Evolutionary conservation across 257 asterid species (phyloP).

Genomic region (Haberlea rhodopensis): DNA sequence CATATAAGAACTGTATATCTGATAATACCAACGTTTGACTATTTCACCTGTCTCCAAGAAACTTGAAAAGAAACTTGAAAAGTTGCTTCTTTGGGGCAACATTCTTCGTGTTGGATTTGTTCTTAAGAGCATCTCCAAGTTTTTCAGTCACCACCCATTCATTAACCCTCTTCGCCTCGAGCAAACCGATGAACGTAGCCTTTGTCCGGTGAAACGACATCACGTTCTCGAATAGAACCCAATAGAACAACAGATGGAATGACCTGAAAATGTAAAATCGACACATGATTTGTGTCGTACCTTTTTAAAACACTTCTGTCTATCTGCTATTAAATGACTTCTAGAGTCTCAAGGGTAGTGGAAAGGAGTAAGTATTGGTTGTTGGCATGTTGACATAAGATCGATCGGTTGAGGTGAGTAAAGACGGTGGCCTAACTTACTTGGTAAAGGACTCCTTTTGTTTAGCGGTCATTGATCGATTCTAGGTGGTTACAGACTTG

Average conservation of each 20-base stretch:
- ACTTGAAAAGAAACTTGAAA: slow-evolving; percentile 33
- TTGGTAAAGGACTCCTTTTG: no score
- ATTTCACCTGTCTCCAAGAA: slow-evolving; percentile 56
- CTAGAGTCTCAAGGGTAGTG: no score
- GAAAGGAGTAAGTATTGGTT: no score
- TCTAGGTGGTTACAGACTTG: no score
- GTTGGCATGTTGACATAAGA: no score
- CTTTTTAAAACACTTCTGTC: background rate
- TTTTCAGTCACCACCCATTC: slow-evolving; percentile 79
- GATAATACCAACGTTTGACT: no score
- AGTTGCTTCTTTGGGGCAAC: slow-evolving; percentile 25
- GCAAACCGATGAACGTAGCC: slow-evolving; percentile 60
- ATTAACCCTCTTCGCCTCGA: slow-evolving; percentile 58
- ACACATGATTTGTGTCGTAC: background rate
- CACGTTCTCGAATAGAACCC: slow-evolving; percentile 71
- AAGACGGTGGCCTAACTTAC: no score
- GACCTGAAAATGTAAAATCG: slow-evolving; percentile 38
- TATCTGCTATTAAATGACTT: no score
- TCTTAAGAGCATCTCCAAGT: slow-evolving; percentile 51
- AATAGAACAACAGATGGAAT: slow-evolving; percentile 49
- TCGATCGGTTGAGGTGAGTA: no score
- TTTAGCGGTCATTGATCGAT: no score
- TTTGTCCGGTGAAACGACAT: slow-evolving; percentile 74
- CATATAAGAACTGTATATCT: no score
- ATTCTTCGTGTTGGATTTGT: slow-evolving; percentile 34